These are phyloP conservation scores for Chalciporus sphaerocephalus DNA, from an alignment of 768 basidiomycete genomes.

Conservation along the genomic window DNA sequence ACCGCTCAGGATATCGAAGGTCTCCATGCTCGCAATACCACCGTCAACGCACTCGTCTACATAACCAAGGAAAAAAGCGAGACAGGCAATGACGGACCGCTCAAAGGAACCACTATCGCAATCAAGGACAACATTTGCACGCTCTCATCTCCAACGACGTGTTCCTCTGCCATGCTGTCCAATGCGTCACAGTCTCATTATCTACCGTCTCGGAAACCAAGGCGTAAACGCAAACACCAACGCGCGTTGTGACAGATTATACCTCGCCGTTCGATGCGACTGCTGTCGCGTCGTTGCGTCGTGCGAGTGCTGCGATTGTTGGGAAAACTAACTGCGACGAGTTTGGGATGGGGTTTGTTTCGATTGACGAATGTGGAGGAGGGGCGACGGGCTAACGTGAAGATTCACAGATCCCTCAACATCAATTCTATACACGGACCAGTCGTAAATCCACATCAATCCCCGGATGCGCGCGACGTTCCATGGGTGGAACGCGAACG, in stretches of 20 bases:
- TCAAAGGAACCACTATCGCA: conserved; percentile 52
- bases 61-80: conserved; percentile 6
- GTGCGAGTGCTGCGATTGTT: conserved; percentile 61
- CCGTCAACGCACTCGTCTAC: conserved; percentile 55
- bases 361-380: not conserved
- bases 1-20: conserved; percentile 6
- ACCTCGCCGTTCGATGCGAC: conserved; percentile 83
- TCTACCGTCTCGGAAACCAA: not conserved
- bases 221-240: not conserved
- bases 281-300: conserved; percentile 59
- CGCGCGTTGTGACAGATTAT: conserved; percentile 50
- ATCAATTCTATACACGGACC: conserved; percentile 68
- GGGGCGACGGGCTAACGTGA: not conserved
- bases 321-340: conserved; percentile 97
- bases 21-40: conserved; percentile 37
- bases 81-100: conserved; percentile 16
- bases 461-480: conserved; percentile 10
- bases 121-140: conserved; percentile 91
- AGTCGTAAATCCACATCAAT: conserved; percentile 69
- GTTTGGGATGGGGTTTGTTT: conserved; percentile 92
- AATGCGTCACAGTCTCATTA: conserved; percentile 36
- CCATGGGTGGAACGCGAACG: conserved; percentile 33
- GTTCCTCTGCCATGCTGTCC: conserved; percentile 71
- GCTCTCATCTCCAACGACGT: conserved; percentile 58
- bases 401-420: conserved; percentile 62